Conservation (phyloP, 2,329 filamentous ascomycete species). For the Colletotrichum spaethianum region DNA sequence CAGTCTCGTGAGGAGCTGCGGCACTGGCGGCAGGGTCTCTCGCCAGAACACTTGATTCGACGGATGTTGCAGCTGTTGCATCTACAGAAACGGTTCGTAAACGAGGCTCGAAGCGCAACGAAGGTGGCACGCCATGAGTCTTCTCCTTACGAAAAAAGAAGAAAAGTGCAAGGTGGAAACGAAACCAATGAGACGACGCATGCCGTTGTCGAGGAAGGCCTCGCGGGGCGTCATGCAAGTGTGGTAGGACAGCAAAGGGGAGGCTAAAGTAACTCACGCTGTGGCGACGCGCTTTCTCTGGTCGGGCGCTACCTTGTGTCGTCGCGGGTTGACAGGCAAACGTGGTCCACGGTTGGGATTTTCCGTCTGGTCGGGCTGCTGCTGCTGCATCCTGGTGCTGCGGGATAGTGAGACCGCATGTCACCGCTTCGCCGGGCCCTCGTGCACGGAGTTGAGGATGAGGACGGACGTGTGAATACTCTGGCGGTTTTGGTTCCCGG, state of each 20-base stretch:
- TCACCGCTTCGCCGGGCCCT: conserved; percentile 32
- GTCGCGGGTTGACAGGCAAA: conserved; percentile 65
- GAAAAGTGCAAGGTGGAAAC: background rate
- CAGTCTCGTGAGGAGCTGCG: conserved; percentile 59
- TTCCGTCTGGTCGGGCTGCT: conserved; percentile 34
- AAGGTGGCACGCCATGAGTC: background rate
- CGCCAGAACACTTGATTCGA: conserved; percentile 66
- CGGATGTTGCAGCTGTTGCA: conserved; percentile 69
- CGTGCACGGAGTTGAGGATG: background rate
- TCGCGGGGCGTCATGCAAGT: background rate
- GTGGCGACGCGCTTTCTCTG: conserved; percentile 64
- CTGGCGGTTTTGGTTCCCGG: background rate
- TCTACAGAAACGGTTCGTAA: conserved; percentile 47
- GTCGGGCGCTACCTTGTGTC: conserved; percentile 62
- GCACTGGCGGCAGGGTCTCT: conserved; percentile 64
- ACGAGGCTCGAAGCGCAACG: background rate
- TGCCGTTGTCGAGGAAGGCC: background rate
- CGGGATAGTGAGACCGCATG: conserved; percentile 36
- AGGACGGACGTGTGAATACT: background rate
- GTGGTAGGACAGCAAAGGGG: background rate
- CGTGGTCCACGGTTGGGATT: conserved; percentile 48
- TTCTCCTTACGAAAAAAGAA: background rate
- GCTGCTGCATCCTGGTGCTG: conserved; percentile 40
- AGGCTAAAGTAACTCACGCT: conserved; percentile 56
- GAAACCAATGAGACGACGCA: background rate